These are phyloP conservation scores for Nissolia schottii DNA, from an alignment of 306 rosid species.

Conservation along the genomic window DNA sequence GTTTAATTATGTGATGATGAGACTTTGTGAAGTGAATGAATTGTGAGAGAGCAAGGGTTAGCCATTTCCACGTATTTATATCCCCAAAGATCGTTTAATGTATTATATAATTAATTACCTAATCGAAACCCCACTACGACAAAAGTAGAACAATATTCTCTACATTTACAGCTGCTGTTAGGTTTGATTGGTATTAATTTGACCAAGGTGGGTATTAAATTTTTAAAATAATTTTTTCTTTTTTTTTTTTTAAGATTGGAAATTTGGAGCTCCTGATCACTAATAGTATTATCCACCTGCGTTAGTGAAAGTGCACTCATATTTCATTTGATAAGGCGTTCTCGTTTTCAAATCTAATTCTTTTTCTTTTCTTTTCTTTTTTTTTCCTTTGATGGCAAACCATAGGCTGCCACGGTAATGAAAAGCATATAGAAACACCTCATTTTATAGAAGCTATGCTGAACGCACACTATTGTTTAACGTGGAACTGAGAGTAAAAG, in stretches of 20 bases:
- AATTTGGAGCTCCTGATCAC: neutral
- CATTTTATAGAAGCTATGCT: neutral
- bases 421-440: neutral
- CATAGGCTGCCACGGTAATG: neutral
- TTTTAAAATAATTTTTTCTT: neutral
- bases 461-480: neutral
- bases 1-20: neutral
- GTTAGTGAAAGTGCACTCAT: neutral
- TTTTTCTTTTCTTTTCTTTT: too few species aligned
- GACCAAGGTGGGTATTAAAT: neutral
- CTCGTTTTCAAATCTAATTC: neutral
- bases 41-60: neutral
- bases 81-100: neutral
- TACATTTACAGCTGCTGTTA: neutral
- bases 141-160: neutral
- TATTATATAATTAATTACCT: neutral
- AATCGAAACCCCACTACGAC: conserved; percentile 27
- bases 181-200: neutral
- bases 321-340: neutral
- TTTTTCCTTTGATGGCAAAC: neutral
- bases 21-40: neutral
- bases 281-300: neutral
- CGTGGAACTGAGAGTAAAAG: neutral
- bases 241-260: neutral
- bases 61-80: conserved; percentile 24